A percentile compares a stretch with the other conserved stretches of the same genome.
These are phyloP conservation scores for Verruconis gallopava DNA, from an alignment of 2,329 filamentous ascomycete genomes.

Conservation along the genomic window DNA sequence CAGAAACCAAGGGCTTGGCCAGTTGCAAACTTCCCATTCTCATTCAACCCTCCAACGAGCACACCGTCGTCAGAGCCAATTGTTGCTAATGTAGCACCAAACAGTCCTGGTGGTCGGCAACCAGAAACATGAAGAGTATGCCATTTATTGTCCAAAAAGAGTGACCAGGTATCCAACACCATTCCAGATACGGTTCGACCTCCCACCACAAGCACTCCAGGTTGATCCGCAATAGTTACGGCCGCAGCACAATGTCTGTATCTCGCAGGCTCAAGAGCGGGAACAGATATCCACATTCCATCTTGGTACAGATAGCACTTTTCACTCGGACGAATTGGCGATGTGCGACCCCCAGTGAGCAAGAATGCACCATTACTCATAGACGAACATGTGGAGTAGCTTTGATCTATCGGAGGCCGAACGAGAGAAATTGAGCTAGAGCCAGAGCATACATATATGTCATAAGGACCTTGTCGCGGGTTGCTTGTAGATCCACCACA, in stretches of 20 bases:
- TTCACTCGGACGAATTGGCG: slow-evolving; percentile 52
- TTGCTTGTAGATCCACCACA: slow-evolving; percentile 36
- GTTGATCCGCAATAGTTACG: slow-evolving; percentile 26
- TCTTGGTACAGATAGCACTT: slow-evolving; percentile 64
- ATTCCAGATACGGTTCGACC: slow-evolving; percentile 31
- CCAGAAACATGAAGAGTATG: slow-evolving; percentile 18
- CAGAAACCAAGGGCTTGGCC: neutral
- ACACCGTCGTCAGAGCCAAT: slow-evolving; percentile 39
- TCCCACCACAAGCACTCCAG: slow-evolving; percentile 32
- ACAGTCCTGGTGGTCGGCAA: slow-evolving; percentile 26
- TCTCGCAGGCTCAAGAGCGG: slow-evolving; percentile 54
- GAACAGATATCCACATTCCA: slow-evolving; percentile 48
- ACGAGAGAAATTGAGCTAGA: slow-evolving; percentile 19
- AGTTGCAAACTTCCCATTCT: slow-evolving; percentile 17
- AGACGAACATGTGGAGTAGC: slow-evolving; percentile 67
- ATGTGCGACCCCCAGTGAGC: slow-evolving; percentile 65
- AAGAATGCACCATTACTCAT: slow-evolving; percentile 47
- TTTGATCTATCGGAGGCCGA: slow-evolving; percentile 27
- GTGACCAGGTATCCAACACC: slow-evolving; percentile 28
- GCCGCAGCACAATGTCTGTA: slow-evolving; percentile 60
- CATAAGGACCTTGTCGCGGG: slow-evolving; percentile 34
- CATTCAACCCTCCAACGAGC: slow-evolving; percentile 57
- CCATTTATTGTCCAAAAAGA: slow-evolving; percentile 40
- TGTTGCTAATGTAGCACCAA: slow-evolving; percentile 43
- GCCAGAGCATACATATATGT: slow-evolving; percentile 24